Evolutionary conservation across 176 grass and related monocot species (phyloP).

Genomic region (Musa acuminata): DNA sequence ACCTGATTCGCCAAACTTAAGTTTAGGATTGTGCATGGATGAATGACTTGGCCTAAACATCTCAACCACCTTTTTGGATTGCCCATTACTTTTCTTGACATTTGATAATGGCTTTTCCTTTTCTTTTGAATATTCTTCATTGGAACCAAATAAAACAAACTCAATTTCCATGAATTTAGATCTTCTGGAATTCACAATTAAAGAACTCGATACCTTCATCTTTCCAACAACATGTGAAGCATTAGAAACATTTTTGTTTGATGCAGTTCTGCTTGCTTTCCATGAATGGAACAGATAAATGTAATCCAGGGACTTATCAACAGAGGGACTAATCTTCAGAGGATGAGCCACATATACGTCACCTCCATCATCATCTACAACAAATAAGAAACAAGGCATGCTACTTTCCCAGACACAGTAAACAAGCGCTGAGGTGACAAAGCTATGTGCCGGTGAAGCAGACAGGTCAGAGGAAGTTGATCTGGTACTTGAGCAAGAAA

Average conservation of each 20-base stretch:
- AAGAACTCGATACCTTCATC: conserved; percentile 41
- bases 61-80: conserved; percentile 19
- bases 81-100: neutral
- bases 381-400: conserved; percentile 31
- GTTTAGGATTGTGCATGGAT: conserved; percentile 14
- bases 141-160: conserved; percentile 32
- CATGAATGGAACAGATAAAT: conserved; percentile 33
- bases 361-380: conserved; percentile 14
- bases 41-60: conserved; percentile 21
- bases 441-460: conserved; percentile 1
- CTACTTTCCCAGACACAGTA: conserved; percentile 29
- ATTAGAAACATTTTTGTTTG: neutral
- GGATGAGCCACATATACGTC: conserved; percentile 27
- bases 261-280: conserved; percentile 3
- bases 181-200: conserved; percentile 14
- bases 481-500: neutral
- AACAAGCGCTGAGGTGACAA: conserved; percentile 24
- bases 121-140: conserved; percentile 14
- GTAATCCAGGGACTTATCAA: conserved; percentile 20
- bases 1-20: conserved; percentile 9
- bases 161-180: conserved; percentile 28
- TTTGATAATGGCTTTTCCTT: neutral
- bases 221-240: conserved; percentile 24
- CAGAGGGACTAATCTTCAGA: conserved; percentile 15
- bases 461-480: neutral